A percentile compares a stretch with the other conserved stretches of the same genome.
These are phyloP conservation scores for Shiraia sp. DNA, from an alignment of 2,329 filamentous ascomycete genomes.

Conservation along the genomic window DNA sequence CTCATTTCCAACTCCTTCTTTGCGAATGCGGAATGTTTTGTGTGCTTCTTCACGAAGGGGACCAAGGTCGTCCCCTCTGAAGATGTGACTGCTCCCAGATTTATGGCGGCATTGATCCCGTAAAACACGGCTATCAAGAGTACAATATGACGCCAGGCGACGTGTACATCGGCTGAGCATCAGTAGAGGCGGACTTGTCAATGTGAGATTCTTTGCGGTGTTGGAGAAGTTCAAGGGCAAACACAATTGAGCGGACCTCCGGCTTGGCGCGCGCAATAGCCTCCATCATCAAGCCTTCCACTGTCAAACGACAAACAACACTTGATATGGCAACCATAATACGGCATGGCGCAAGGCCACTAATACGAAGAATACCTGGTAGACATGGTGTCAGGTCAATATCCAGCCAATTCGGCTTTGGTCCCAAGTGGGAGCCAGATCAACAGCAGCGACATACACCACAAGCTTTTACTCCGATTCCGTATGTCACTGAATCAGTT, in stretches of 20 bases:
- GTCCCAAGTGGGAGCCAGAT: conserved; percentile 21
- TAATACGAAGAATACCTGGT: conserved; percentile 7
- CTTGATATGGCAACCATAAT: conserved; percentile 39
- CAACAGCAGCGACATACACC: conserved; percentile 24
- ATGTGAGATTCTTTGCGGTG: too few species aligned
- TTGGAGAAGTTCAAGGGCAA: neutral
- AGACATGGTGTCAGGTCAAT: conserved; percentile 26
- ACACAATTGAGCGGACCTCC: conserved; percentile 16
- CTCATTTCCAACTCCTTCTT: conserved; percentile 32
- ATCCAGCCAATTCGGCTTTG: conserved; percentile 31
- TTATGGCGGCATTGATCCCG: conserved; percentile 14
- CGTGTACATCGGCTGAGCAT: conserved; percentile 33
- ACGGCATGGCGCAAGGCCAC: conserved; percentile 26
- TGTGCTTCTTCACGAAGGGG: conserved; percentile 36
- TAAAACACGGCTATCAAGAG: conserved; percentile 11
- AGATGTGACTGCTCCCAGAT: conserved; percentile 12
- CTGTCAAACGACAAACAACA: conserved; percentile 9
- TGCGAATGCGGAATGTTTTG: conserved; percentile 37
- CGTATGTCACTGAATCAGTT: conserved; percentile 56
- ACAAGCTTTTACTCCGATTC: conserved; percentile 50
- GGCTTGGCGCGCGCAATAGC: conserved; percentile 22
- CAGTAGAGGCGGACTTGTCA: too few species aligned
- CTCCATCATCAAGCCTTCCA: conserved; percentile 12
- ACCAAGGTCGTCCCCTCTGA: conserved; percentile 30
- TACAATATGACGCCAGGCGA: conserved; percentile 22